These are phyloP conservation scores for Beauveria rudraprayagi DNA, from an alignment of 2,329 filamentous ascomycete genomes.

Conservation along the genomic window DNA sequence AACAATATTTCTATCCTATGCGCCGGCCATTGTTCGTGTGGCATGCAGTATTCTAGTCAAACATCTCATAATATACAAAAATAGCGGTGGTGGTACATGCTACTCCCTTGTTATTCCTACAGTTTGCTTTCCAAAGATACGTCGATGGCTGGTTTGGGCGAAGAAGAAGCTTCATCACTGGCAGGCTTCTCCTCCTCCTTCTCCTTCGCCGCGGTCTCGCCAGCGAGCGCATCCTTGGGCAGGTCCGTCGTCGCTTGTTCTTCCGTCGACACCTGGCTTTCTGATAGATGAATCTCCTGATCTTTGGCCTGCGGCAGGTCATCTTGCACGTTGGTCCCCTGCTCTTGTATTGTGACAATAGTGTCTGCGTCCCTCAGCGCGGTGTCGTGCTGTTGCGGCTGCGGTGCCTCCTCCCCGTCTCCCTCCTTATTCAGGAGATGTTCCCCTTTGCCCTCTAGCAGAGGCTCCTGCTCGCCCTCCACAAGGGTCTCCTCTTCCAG, in stretches of 20 bases:
- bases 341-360: background rate
- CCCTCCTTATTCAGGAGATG: background rate
- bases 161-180: background rate
- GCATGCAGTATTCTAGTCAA: background rate
- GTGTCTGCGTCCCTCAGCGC: background rate
- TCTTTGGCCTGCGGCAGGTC: no score
- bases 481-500: background rate
- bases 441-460: background rate
- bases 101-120: background rate
- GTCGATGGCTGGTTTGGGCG: background rate
- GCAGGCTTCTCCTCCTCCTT: background rate
- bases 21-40: background rate
- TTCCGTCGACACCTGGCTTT: no score
- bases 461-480: background rate
- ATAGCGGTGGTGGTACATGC: background rate
- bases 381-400: conserved; percentile 14
- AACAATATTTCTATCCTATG: background rate
- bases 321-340: background rate
- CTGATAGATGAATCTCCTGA: no score
- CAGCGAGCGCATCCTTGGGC: background rate
- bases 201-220: background rate
- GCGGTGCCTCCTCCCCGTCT: background rate
- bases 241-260: no score
- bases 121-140: background rate
- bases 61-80: background rate